Evolutionary conservation across 371 early-diverging fungal genomes (phyloP).

Genomic region (Mucor sp.): DNA sequence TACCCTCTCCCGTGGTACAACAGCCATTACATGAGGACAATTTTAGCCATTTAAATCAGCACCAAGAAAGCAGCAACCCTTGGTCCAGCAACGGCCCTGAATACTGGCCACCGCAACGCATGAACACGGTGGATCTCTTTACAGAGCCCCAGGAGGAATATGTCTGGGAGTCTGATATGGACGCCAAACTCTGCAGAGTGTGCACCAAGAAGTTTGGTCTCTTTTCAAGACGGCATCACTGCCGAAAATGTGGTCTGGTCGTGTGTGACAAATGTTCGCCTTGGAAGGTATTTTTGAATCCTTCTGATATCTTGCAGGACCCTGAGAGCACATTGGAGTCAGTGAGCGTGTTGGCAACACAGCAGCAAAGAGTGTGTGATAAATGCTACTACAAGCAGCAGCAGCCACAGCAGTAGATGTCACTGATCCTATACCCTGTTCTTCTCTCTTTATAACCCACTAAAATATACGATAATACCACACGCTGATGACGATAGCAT

Average conservation of each 20-base stretch:
- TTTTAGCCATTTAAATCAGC: not conserved
- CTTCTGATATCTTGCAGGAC: constrained; percentile 49
- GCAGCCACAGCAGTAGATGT: not conserved
- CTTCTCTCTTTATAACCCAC: not conserved
- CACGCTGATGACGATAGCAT: not conserved
- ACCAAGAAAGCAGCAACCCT: not conserved
- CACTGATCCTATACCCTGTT: not conserved
- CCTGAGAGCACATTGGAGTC: constrained; percentile 29
- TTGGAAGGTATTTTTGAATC: constrained; percentile 46
- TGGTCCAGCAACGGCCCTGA: constrained; percentile 15
- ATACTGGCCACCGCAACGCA: constrained; percentile 3
- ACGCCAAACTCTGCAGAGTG: constrained; percentile 57
- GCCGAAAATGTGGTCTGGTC: constrained; percentile 77
- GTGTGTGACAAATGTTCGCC: constrained; percentile 74
- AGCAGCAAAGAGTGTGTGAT: constrained; percentile 55
- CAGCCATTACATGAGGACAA: not conserved
- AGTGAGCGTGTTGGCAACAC: constrained; percentile 24
- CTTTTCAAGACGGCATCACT: constrained; percentile 73
- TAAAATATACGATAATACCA: not conserved
- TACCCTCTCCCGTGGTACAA: constrained; percentile 8
- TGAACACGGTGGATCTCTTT: not conserved
- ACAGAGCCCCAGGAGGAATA: not conserved
- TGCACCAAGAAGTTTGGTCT: constrained; percentile 64
- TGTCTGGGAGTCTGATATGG: constrained; percentile 70
- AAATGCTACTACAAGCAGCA: constrained; percentile 32